These are phyloP conservation scores for Candida sithepensis DNA, from an alignment of 805 yeast species.

Conservation along the genomic window DNA sequence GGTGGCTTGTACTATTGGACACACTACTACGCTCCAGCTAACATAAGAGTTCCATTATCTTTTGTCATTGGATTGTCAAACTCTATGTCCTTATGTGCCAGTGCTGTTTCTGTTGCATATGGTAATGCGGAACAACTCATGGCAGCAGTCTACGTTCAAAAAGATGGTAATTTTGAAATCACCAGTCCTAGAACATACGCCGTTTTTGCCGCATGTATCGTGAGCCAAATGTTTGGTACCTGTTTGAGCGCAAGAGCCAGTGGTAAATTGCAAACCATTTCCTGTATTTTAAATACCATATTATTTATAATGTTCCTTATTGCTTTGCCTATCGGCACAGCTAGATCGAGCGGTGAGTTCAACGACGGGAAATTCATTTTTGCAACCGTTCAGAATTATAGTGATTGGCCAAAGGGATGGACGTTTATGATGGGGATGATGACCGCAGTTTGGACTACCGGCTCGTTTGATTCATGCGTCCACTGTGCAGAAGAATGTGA, in stretches of 20 bases:
- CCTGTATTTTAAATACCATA: conserved; percentile 51
- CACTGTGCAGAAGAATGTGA: conserved; percentile 55
- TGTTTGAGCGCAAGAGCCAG: conserved; percentile 54
- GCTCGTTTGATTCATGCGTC: conserved; percentile 68
- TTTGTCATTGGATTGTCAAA: conserved; percentile 66
- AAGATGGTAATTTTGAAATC: conserved; percentile 52
- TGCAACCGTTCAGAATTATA: conserved; percentile 45
- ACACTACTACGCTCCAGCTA: conserved; percentile 59
- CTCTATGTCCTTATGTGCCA: conserved; percentile 63
- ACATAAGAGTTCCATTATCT: conserved; percentile 47
- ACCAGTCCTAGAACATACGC: conserved; percentile 58
- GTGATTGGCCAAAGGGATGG: conserved; percentile 61
- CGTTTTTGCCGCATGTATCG: conserved; percentile 57
- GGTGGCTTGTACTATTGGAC: conserved; percentile 76
- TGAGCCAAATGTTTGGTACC: conserved; percentile 50
- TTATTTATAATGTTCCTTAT: conserved; percentile 53
- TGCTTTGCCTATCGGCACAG: conserved; percentile 62
- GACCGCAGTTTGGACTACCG: conserved; percentile 75
- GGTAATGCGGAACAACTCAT: conserved; percentile 61
- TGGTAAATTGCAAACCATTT: conserved; percentile 56
- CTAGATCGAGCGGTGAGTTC: conserved; percentile 32
- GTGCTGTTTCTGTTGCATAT: conserved; percentile 63
- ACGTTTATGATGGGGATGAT: conserved; percentile 41
- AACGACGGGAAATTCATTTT: conserved; percentile 55
- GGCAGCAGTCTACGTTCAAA: conserved; percentile 49